phyloP scores from a whole-genome alignment of 2,329 filamentous ascomycete species.

The Penicillium janthinellum region DNA sequence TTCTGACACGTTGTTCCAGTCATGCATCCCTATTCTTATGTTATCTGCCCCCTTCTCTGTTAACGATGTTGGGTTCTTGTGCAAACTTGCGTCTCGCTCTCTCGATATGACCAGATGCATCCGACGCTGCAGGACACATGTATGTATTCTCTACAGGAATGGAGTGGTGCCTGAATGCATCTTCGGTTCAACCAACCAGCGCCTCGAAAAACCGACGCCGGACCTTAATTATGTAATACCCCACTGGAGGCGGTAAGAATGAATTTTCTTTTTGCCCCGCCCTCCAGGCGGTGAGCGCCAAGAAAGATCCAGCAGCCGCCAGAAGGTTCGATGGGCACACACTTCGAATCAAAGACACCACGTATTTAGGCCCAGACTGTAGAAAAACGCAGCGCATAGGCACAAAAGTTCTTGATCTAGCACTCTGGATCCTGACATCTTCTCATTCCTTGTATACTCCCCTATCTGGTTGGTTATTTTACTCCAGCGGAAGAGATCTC shows the following conservation, averaged over 20 bases:
- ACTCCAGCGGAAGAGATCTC: not conserved
- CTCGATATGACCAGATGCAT: not conserved
- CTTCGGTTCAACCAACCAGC: not conserved
- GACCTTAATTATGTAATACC: constrained; percentile 8
- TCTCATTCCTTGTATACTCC: not conserved
- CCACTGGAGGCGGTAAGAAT: constrained; percentile 9
- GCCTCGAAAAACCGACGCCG: not conserved
- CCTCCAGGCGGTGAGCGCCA: constrained; percentile 28
- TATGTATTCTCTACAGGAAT: not conserved
- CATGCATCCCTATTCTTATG: constrained; percentile 14
- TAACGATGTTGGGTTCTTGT: not conserved
- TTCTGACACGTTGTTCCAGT: not conserved
- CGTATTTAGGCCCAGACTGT: constrained; percentile 18
- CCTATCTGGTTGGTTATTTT: not conserved
- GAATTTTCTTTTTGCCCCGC: constrained; percentile 29
- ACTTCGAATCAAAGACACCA: constrained; percentile 13
- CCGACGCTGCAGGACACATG: not conserved
- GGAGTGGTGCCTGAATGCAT: not conserved
- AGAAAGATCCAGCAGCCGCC: constrained; percentile 34
- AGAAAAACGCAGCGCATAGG: not conserved
- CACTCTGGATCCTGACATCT: not conserved
- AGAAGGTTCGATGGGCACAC: constrained; percentile 44
- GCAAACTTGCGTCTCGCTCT: not conserved
- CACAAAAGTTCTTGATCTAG: not conserved
- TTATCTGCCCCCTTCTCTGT: not conserved